A percentile compares a stretch with the other conserved stretches of the same genome.
Evolutionary conservation across 345 rosid genomes (phyloP).

Genomic region (Kandelia obovata): DNA sequence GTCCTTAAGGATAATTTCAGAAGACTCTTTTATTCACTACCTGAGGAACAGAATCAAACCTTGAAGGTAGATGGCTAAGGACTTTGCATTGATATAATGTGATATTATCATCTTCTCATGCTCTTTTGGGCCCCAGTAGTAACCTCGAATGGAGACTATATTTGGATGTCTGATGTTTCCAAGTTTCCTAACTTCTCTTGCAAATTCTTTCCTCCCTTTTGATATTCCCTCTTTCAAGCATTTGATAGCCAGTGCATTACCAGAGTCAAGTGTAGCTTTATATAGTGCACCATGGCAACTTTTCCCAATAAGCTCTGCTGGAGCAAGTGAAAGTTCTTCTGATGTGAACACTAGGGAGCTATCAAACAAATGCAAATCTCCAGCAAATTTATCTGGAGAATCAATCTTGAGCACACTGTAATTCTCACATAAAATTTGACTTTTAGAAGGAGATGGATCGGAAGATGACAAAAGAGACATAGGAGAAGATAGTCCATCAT

Average conservation of each 20-base stretch:
- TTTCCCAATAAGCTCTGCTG: conserved; percentile 79
- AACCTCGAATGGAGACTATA: conserved; percentile 76
- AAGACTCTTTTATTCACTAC: not conserved
- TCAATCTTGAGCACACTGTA: conserved; percentile 33
- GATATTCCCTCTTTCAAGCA: conserved; percentile 86
- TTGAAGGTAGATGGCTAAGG: conserved; percentile 72
- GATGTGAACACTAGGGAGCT: conserved; percentile 58
- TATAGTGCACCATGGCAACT: conserved; percentile 82
- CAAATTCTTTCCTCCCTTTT: conserved; percentile 76
- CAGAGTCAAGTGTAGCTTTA: conserved; percentile 69
- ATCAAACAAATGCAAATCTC: conserved; percentile 70
- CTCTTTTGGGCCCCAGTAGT: conserved; percentile 82
- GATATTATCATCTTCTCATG: conserved; percentile 82
- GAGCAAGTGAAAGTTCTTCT: conserved; percentile 81
- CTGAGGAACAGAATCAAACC: conserved; percentile 37
- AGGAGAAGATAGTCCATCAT: conserved; percentile 49
- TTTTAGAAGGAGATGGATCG: conserved; percentile 48
- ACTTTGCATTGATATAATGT: conserved; percentile 51
- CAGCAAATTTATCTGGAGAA: conserved; percentile 70
- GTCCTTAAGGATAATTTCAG: not conserved
- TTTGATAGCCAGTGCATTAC: conserved; percentile 58
- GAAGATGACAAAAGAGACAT: conserved; percentile 51
- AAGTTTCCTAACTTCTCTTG: conserved; percentile 85
- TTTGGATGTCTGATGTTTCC: conserved; percentile 80
- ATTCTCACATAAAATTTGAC: conserved; percentile 38